Evolutionary conservation across 1,284 basidiomycete species (phyloP).

Genomic region (Schizophyllum commune): DNA sequence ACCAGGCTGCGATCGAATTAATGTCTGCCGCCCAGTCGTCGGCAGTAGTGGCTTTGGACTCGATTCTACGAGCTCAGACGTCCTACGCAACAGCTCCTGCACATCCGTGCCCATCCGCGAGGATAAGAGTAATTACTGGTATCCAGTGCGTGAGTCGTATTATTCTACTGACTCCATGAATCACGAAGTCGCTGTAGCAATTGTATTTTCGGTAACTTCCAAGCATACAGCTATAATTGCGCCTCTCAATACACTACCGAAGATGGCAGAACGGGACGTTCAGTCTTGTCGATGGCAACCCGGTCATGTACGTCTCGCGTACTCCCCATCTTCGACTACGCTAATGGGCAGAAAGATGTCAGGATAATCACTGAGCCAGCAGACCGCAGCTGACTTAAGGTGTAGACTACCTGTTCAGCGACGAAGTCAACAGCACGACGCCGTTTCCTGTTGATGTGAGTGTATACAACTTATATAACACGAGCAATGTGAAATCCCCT

Average conservation of each 20-base stretch:
- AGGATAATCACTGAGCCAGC: neutral
- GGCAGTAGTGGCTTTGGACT: constrained; percentile 35
- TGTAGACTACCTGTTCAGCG: constrained; percentile 20
- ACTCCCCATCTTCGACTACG: neutral
- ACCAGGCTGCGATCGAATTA: neutral
- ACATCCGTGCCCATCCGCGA: constrained; percentile 34
- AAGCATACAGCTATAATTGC: neutral
- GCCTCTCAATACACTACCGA: neutral
- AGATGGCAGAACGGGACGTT: constrained; percentile 33
- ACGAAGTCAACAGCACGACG: constrained; percentile 16
- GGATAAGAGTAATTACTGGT: constrained; percentile 40
- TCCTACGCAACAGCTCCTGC: constrained; percentile 28
- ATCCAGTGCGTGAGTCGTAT: constrained; percentile 24
- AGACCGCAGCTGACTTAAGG: constrained; percentile 19
- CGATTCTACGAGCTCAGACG: constrained; percentile 21
- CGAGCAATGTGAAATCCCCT: constrained; percentile 1
- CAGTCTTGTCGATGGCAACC: constrained; percentile 27
- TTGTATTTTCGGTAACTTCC: constrained; percentile 29
- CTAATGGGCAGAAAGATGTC: neutral
- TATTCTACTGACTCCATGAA: neutral
- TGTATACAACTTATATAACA: neutral
- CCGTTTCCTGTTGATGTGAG: constrained; percentile 21
- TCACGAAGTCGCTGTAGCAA: constrained; percentile 16
- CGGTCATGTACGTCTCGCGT: constrained; percentile 26
- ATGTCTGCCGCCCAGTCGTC: constrained; percentile 20